A percentile compares a stretch with the other conserved stretches of the same genome.
Evolutionary conservation across 2,329 filamentous ascomycete genomes (phyloP).

Genomic region (Orbilia ellipsospora): DNA sequence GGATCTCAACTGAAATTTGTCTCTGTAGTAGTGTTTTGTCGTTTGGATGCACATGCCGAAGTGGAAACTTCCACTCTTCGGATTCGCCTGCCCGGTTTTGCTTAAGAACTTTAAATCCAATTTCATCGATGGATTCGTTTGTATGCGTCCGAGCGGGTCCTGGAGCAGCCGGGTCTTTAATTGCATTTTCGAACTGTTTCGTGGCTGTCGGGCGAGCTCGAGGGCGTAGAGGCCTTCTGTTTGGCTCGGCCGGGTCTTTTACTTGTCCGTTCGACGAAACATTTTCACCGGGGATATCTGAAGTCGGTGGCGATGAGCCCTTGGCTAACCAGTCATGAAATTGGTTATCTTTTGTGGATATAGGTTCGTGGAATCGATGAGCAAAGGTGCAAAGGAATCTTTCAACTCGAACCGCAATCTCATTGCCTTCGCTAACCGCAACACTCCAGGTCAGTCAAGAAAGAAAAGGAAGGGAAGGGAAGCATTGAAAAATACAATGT

Average conservation of each 20-base stretch:
- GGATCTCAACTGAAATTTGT: constrained; percentile 15
- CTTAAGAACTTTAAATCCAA: constrained; percentile 20
- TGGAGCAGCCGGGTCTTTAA: background rate
- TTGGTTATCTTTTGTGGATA: constrained; percentile 26
- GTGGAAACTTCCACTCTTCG: constrained; percentile 21
- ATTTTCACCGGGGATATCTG: background rate
- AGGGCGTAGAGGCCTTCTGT: background rate
- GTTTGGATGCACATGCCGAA: constrained; percentile 20
- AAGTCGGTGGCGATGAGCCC: background rate
- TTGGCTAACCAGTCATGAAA: constrained; percentile 23
- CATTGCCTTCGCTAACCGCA: constrained; percentile 6
- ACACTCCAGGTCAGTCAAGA: too few species aligned
- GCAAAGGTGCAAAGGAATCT: constrained; percentile 22
- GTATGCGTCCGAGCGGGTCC: background rate
- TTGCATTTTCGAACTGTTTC: constrained; percentile 7
- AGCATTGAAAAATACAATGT: too few species aligned
- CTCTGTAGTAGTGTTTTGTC: constrained; percentile 7
- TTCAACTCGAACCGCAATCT: constrained; percentile 5
- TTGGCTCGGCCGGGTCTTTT: background rate
- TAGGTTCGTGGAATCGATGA: constrained; percentile 17
- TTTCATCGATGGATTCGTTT: constrained; percentile 7
- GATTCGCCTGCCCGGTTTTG: constrained; percentile 1
- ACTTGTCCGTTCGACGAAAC: background rate
- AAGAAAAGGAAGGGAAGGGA: too few species aligned
- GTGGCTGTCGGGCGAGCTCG: background rate